Conservation (phyloP, 371 early-diverging fungal species). For the Spiromyces aspiralis region DNA sequence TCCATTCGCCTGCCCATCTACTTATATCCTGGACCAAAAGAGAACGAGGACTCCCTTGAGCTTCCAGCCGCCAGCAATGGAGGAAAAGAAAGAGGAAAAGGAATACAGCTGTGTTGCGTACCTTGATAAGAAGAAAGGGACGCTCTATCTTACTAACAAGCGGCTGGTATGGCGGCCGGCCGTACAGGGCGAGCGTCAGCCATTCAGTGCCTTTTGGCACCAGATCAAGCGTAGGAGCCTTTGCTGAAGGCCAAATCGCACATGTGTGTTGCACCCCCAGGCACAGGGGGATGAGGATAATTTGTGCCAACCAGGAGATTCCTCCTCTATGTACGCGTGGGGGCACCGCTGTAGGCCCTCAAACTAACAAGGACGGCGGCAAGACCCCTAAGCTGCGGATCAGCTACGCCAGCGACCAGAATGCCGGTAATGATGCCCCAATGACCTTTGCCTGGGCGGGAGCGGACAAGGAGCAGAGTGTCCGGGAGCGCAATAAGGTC, state of each 20-base stretch:
- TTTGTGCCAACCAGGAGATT: too few relatives aligned
- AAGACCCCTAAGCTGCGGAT: slow-evolving; percentile 18
- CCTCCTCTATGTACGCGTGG: too few relatives aligned
- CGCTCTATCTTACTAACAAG: slow-evolving; percentile 16
- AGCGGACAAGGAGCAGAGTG: slow-evolving; percentile 5
- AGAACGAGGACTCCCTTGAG: too few relatives aligned
- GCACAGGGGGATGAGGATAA: too few relatives aligned
- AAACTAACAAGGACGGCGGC: slow-evolving; percentile 13
- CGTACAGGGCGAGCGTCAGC: too few relatives aligned
- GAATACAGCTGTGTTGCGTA: slow-evolving; percentile 29
- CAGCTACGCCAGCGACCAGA: neutral
- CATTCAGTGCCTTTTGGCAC: too few relatives aligned
- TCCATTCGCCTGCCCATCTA: too few relatives aligned
- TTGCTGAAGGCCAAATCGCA: too few relatives aligned
- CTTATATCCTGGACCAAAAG: too few relatives aligned
- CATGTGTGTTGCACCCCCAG: too few relatives aligned
- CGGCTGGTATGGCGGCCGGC: slow-evolving; percentile 20
- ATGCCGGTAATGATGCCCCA: neutral
- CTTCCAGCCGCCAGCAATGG: too few relatives aligned
- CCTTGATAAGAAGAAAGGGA: slow-evolving; percentile 9
- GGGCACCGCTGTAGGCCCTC: slow-evolving; percentile 12
- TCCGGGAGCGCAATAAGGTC: slow-evolving; percentile 14
- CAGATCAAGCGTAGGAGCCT: too few relatives aligned
- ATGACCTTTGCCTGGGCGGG: slow-evolving; percentile 13
- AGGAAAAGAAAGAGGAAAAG: slow-evolving; percentile 5